Base-by-base conservation (phyloP, 768 basidiomycete species). In the Boletellus ananiceps region DNA sequence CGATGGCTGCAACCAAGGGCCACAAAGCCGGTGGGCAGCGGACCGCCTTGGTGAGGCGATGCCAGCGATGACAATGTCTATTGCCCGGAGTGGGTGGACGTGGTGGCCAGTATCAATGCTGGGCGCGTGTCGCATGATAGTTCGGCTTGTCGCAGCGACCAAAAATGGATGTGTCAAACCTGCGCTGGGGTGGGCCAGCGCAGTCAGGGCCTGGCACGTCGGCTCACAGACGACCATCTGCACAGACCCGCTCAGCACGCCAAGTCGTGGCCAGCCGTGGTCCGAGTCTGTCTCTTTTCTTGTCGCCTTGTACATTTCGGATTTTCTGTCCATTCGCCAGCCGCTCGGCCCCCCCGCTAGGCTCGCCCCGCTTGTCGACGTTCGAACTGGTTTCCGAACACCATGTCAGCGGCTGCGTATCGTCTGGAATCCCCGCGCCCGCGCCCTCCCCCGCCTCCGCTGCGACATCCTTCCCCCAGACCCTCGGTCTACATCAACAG, bases 371-470 rank as follows among this genome's bases (percentile, higher is more conserved):
- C 43, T 33, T 29, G 41, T 50, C 53, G 23, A 33, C 31, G 56
- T 61, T 67, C 66, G 66, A 66, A 57, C 66, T 69, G 66, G 67
- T 53, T 69, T 69, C 66, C 38, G 19, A 63, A 59, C 64, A 64
- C 53, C 53, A 83, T 84, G 83, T 81, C 81, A 47, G 72, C 73
- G 52, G 70, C 82, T 23, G 81, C 79, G 14, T 84, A 86, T 70
- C 77, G 77, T 55, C 71, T 88, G 39, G 78, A 87, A 65, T 72
- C 81, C 0, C 77, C 84, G 32, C 80, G 82, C 34, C 71, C 82
- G 18, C 78, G 82, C 40, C 73, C 72, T 12, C 74, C 73, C 0
- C 83, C 82, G 13, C 73, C 82, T 5, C 82, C 84, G 9, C 67
- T 86, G 50, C 78, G 78, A 49, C 76, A 71, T 70, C 55, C 72